Conservation (phyloP, 1,284 basidiomycete genomes). For the Chalciporus piperatoides region DNA sequence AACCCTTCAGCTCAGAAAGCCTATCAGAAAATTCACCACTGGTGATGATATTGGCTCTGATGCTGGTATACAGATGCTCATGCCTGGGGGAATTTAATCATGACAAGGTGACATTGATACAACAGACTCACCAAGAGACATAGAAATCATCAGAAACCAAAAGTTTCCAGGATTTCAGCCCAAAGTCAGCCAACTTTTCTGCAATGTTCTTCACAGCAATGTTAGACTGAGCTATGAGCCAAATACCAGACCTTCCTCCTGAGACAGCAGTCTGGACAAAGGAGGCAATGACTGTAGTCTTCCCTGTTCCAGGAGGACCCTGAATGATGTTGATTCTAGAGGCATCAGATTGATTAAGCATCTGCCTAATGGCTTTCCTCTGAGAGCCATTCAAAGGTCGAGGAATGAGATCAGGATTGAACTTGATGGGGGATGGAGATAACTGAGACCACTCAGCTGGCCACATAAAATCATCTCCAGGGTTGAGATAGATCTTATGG, state of each 20-base stretch:
- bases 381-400: conserved; percentile 29
- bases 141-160: conserved; percentile 48
- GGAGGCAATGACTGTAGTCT: conserved; percentile 46
- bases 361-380: conserved; percentile 24
- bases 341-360: conserved; percentile 26
- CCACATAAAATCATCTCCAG: conserved; percentile 39
- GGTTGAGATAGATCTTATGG: conserved; percentile 48
- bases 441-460: conserved; percentile 36
- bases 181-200: conserved; percentile 43
- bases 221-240: conserved; percentile 55
- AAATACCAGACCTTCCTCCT: conserved; percentile 35
- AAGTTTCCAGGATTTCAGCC: conserved; percentile 40
- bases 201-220: conserved; percentile 56
- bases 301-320: conserved; percentile 51
- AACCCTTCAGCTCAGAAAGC: conserved; percentile 21
- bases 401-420: conserved; percentile 18
- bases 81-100: conserved; percentile 37
- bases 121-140: conserved; percentile 40
- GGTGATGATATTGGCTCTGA: conserved; percentile 36
- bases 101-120: not conserved
- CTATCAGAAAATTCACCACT: conserved; percentile 31
- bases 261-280: conserved; percentile 37
- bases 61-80: conserved; percentile 45
- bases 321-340: conserved; percentile 36
- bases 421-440: conserved; percentile 12